Evolutionary conservation across 768 basidiomycete genomes (phyloP), one percentile per base, ranked within the genome.

Genomic region (Psilocybe sp.): DNA sequence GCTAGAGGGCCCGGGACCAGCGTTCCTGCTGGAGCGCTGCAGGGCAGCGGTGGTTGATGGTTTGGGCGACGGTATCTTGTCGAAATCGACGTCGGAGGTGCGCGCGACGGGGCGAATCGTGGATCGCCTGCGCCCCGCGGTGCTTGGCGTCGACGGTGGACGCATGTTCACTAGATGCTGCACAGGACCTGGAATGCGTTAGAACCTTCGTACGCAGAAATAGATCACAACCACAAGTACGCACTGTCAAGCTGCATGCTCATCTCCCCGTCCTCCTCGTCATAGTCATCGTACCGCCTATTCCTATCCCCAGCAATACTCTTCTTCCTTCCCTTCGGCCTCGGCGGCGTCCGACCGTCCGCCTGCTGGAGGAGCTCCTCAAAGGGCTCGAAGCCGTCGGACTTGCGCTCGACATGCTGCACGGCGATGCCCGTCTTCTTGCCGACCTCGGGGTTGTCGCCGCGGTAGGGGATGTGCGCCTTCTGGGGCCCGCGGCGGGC

Each of bases 361-460:
- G 78, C 86, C 59, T 87, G 85, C 44, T 77, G 75, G 40, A 91
- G 76, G 46, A 92, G 63, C 59, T 89, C 78, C 48, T 86, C 87
- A 64, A 91, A 91, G 0, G 82, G 85, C 64, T 92, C 89, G 62
- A 91, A 90, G 23, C 87, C 89, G 65, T 90, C 89, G 19, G 87
- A 87, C 62, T 80, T 81, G 56, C 81, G 82, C 53, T 85, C 81
- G 49, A 90, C 80, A 59, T 80, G 78, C 35, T 69, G 77, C 12
- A 91, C 82, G 0, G 80, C 74, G 47, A 89, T 76, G 4, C 89
- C 89, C 0, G 89, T 92, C 63, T 82, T 87, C 77, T 88, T 90
- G 14, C 89, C 89, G 48, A 84, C 86, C 44, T 79, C 79, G 10
- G 82, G 79, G 57, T 90, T 85, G 55, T 89, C 86, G 2, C 86